Percentiles rank a stretch among this genome's conserved stretches.
phyloP scores from a whole-genome alignment of 2,329 filamentous ascomycete species.

The Xylariales sp. region DNA sequence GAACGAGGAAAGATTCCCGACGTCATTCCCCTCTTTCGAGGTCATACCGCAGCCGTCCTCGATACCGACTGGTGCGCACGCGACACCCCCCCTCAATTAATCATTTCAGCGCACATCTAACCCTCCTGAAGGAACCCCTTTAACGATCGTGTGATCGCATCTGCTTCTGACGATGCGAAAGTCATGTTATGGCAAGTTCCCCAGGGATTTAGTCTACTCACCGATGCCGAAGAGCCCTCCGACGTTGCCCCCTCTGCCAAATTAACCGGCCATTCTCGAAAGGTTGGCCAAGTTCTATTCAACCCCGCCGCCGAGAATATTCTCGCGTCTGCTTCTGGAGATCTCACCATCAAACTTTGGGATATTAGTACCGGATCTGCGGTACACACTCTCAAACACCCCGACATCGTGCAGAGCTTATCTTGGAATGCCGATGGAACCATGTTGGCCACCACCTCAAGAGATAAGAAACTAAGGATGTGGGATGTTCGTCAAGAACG shows the following conservation, averaged over 20 bases:
- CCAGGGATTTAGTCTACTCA: conserved; percentile 83
- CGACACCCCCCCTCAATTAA: conserved; percentile 23
- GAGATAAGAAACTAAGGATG: conserved; percentile 97
- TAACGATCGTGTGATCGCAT: conserved; percentile 92
- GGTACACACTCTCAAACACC: conserved; percentile 82
- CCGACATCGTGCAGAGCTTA: conserved; percentile 92
- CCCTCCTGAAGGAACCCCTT: conserved; percentile 82
- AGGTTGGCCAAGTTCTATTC: conserved; percentile 97
- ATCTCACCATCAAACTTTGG: conserved; percentile 96
- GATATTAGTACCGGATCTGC: conserved; percentile 84
- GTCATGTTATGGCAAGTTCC: conserved; percentile 97
- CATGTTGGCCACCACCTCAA: conserved; percentile 88
- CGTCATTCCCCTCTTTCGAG: conserved; percentile 92
- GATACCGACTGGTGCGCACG: conserved; percentile 41
- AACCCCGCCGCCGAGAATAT: conserved; percentile 97
- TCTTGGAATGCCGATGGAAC: conserved; percentile 94
- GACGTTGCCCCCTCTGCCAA: conserved; percentile 85
- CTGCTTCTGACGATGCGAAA: conserved; percentile 95
- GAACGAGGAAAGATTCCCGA: conserved; percentile 94
- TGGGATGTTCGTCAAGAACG: conserved; percentile 97
- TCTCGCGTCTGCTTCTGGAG: conserved; percentile 92
- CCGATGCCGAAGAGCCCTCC: conserved; percentile 83
- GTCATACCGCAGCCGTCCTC: conserved; percentile 93
- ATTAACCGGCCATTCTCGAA: conserved; percentile 89
- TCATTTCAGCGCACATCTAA: conserved; percentile 42